A percentile compares a stretch with the other conserved stretches of the same genome.
These are phyloP conservation scores for Plasmodium vinckei DNA, from an alignment of 169 alveolate species.

Conservation along the genomic window DNA sequence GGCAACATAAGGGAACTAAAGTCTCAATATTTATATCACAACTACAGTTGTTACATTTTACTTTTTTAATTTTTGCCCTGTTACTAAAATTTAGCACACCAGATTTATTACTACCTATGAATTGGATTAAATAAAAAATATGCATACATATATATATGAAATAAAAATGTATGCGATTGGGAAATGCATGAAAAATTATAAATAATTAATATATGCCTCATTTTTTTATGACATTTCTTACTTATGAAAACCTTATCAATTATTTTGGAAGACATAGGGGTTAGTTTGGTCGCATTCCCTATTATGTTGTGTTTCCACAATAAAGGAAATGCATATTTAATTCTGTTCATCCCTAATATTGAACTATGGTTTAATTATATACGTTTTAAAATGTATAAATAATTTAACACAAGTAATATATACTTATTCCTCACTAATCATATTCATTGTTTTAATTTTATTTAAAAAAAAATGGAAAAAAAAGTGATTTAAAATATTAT, in stretches of 20 bases:
- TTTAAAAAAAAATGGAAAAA: too few species aligned
- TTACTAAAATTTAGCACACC: not conserved
- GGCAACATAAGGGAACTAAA: slow-evolving; percentile 31
- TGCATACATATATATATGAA: not conserved
- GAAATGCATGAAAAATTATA: not conserved
- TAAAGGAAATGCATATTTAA: slow-evolving; percentile 10
- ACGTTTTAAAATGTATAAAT: too few species aligned
- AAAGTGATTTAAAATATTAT: too few species aligned
- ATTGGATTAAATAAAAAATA: not conserved
- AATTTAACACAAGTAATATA: too few species aligned
- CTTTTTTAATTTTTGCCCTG: not conserved
- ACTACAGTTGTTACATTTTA: slow-evolving; percentile 30
- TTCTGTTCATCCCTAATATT: slow-evolving; percentile 22
- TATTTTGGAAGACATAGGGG: not conserved
- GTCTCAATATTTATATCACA: slow-evolving; percentile 11
- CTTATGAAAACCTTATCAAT: not conserved
- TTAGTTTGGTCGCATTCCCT: not conserved
- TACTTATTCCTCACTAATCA: too few species aligned
- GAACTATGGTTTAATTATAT: not conserved
- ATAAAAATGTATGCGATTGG: not conserved
- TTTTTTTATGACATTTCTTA: slow-evolving; percentile 5
- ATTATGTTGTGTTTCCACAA: slow-evolving; percentile 56
- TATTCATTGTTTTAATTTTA: too few species aligned
- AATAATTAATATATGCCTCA: not conserved
- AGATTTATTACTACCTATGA: slow-evolving; percentile 21